Percentiles rank a stretch among this genome's conserved stretches.
Conservation (phyloP, 2,329 filamentous ascomycete species). For the Botrytis pseudocinerea region DNA sequence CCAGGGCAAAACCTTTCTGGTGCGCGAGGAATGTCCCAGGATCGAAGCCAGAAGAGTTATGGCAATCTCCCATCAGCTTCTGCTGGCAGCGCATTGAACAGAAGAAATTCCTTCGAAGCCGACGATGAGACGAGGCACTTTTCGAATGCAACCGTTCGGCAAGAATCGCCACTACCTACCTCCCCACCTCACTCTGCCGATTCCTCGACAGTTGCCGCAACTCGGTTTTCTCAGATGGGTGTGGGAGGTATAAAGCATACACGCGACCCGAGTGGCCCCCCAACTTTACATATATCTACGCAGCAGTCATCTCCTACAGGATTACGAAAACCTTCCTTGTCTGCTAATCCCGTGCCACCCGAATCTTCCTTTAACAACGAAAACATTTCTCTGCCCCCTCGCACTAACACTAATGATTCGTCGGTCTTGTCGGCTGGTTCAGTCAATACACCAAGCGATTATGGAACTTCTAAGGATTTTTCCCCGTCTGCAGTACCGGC, state of each 20-base stretch:
- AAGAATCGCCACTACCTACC: conserved; percentile 29
- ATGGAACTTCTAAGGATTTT: conserved; percentile 49
- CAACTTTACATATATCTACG: conserved; percentile 33
- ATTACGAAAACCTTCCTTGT: conserved; percentile 30
- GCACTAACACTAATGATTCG: conserved; percentile 27
- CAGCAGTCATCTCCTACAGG: conserved; percentile 31
- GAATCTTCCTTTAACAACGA: conserved; percentile 5
- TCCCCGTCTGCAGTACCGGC: conserved; percentile 53
- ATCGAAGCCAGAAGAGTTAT: conserved; percentile 37
- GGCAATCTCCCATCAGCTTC: conserved; percentile 38
- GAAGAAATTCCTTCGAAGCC: conserved; percentile 53
- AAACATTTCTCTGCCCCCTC: background rate
- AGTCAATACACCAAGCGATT: conserved; percentile 37
- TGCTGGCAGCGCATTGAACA: conserved; percentile 24
- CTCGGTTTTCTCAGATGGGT: conserved; percentile 39
- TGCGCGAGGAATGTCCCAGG: conserved; percentile 23
- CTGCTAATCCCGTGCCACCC: conserved; percentile 8
- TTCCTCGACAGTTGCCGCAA: conserved; percentile 27
- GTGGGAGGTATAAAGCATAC: conserved; percentile 24
- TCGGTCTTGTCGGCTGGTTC: conserved; percentile 33
- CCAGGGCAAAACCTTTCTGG: conserved; percentile 40
- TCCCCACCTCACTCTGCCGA: conserved; percentile 21
- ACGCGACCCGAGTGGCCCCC: conserved; percentile 33
- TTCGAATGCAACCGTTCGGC: conserved; percentile 39
- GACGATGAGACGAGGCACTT: conserved; percentile 55